Evolutionary conservation across 352 stramenopile genomes (phyloP), one percentile per base, ranked within the genome.

Genomic region (Aphanomyces stellatus): DNA sequence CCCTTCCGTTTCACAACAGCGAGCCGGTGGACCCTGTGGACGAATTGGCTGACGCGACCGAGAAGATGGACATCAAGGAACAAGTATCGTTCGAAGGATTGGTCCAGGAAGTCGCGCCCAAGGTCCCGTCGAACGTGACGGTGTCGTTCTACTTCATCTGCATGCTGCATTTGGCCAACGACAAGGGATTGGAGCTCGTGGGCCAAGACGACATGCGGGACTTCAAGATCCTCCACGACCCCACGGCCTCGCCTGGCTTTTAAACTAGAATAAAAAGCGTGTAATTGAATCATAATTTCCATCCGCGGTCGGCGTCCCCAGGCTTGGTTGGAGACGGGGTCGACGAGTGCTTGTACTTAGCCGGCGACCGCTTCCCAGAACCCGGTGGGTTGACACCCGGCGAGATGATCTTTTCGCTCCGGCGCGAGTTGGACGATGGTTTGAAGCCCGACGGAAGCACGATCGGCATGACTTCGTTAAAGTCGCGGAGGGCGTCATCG

Each of bases 131-230:
- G 43, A 96, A 98, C 66, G 96, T 98, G 7, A 98, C 95, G 3
- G 80, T 99, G 17, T 96, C 96, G 10, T 99, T 98, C 78, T 99
- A 99, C 79, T 99, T 99, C 69, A 99, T 99, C 64, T 99, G 94
- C 69, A 88, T 99, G 68, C 78, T 99, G n/a, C 97, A 99, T 77
- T 81, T 99, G 22, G 96, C 96, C 17, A 99, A 99, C 72, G 97
- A 99, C 75, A 99, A 99, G 74, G 94, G 91, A 19, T 74, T 99
- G 13, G 77, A 90, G 63, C 74, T 98, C 35, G 71, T 72, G 7
- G 85, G 85, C 2, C 82, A 94, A 69, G 79, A 91, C 4, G 80
- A 91, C 62, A 51, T 94, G 64, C 74, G 76, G 41, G 78, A 94
- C 60, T 94, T 94, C 57, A 75, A 78, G 48, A 93, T 93, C 63